phyloP scores from a whole-genome alignment of 345 rosid species.

The Gossypium thurberi region DNA sequence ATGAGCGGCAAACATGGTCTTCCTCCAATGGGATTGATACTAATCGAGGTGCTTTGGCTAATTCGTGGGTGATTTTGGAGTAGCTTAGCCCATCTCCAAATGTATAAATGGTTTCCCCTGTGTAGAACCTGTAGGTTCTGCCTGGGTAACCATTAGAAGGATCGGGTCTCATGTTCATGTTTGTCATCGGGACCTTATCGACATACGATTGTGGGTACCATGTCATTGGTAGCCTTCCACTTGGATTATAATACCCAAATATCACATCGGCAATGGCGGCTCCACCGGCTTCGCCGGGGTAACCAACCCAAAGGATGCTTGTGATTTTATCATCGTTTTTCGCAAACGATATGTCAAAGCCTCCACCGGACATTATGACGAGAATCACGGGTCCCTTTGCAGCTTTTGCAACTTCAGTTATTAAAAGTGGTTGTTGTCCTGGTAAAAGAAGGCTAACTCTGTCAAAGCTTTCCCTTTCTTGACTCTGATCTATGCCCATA shows the following conservation, averaged over 20 bases:
- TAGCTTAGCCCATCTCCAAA: constrained; percentile 93
- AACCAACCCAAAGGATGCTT: constrained; percentile 87
- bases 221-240: constrained; percentile 95
- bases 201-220: constrained; percentile 84
- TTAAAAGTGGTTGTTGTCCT: constrained; percentile 58
- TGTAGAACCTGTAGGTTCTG: constrained; percentile 80
- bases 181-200: constrained; percentile 77
- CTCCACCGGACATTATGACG: constrained; percentile 95
- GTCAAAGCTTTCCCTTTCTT: constrained; percentile 68
- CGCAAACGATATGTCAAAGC: constrained; percentile 71
- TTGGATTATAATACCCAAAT: constrained; percentile 73
- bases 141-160: constrained; percentile 76
- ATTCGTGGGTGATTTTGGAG: constrained; percentile 33
- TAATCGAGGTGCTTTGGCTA: constrained; percentile 48
- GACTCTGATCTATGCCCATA: constrained; percentile 71
- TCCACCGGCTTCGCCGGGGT: constrained; percentile 94
- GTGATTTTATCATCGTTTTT: constrained; percentile 52
- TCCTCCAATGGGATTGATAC: constrained; percentile 42
- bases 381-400: constrained; percentile 83
- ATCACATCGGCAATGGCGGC: constrained; percentile 81
- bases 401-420: constrained; percentile 58
- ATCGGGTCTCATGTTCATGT: constrained; percentile 93
- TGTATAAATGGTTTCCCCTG: constrained; percentile 68
- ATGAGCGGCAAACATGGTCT: constrained; percentile 46
- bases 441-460: constrained; percentile 61